These are phyloP conservation scores for Picochlorum sp. DNA, from an alignment of 139 green algal genomes.

Conservation along the genomic window DNA sequence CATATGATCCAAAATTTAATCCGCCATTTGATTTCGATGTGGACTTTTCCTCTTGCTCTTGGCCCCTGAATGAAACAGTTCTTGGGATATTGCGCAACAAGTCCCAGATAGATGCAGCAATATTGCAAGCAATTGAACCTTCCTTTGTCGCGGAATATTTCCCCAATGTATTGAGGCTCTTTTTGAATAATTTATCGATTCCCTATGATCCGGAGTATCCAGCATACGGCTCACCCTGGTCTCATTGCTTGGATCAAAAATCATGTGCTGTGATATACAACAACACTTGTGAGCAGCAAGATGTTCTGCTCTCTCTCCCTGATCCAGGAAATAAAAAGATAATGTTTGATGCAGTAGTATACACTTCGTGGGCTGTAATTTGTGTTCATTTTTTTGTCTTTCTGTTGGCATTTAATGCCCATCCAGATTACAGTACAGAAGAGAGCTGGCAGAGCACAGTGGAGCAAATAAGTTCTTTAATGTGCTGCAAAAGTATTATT, in stretches of 20 bases:
- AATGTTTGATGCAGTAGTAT: background rate
- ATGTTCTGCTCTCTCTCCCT: too few species aligned
- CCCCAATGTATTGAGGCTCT: too few species aligned
- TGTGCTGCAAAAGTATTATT: background rate
- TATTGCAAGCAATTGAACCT: too few species aligned
- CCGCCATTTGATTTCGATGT: background rate
- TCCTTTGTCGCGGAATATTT: too few species aligned
- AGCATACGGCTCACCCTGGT: too few species aligned
- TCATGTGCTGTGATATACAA: too few species aligned
- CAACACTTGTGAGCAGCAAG: too few species aligned
- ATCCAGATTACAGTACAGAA: background rate
- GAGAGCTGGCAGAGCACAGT: background rate
- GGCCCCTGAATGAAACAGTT: background rate
- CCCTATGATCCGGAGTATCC: too few species aligned
- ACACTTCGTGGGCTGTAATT: background rate
- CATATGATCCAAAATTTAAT: background rate
- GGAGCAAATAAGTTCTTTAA: background rate
- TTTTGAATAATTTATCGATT: too few species aligned
- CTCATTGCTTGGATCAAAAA: too few species aligned
- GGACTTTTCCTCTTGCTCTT: background rate
- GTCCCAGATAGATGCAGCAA: background rate
- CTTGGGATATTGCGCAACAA: background rate
- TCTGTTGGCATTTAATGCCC: background rate
- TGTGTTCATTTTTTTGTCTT: background rate
- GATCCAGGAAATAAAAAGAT: too few species aligned